Evolutionary conservation across 1,284 basidiomycete genomes (phyloP).

Genomic region (Stygiomarasmius scandens): DNA sequence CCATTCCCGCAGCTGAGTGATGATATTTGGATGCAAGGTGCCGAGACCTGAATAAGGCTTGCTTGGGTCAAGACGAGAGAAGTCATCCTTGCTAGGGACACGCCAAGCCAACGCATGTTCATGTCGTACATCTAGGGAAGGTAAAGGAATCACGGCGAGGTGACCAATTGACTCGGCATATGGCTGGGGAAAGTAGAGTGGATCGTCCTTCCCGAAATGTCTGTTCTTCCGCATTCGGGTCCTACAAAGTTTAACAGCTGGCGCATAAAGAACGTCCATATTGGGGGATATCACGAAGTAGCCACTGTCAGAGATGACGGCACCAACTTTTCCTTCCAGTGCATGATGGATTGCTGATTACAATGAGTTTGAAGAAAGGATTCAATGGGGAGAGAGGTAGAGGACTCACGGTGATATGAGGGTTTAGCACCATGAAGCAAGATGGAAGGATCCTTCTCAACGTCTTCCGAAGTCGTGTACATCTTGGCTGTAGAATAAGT

Average conservation of each 20-base stretch:
- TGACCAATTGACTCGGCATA: slow-evolving; percentile 2
- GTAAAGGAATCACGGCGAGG: slow-evolving; percentile 3
- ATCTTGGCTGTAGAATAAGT: no score
- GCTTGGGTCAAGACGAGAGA: background rate
- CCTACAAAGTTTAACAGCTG: background rate
- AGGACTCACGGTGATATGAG: no score
- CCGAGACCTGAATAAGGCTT: background rate
- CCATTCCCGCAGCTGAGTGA: background rate
- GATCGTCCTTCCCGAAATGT: slow-evolving; percentile 8
- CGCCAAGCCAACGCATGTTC: slow-evolving; percentile 1
- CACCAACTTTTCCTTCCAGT: background rate
- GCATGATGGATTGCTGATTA: no score
- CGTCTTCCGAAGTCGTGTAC: no score
- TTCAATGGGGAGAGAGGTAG: no score
- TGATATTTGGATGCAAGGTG: background rate
- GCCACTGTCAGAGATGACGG: background rate
- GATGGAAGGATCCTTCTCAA: no score
- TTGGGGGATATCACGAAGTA: slow-evolving; percentile 2
- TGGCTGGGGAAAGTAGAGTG: slow-evolving; percentile 8
- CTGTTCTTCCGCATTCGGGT: background rate
- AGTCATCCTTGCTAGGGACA: background rate
- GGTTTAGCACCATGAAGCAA: no score
- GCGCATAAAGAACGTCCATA: background rate
- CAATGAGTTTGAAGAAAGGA: no score
- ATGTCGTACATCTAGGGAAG: background rate